Evolutionary conservation across 2,329 filamentous ascomycete species (phyloP), one percentile per base, ranked within the genome.

Genomic region (Alternaria sp.): DNA sequence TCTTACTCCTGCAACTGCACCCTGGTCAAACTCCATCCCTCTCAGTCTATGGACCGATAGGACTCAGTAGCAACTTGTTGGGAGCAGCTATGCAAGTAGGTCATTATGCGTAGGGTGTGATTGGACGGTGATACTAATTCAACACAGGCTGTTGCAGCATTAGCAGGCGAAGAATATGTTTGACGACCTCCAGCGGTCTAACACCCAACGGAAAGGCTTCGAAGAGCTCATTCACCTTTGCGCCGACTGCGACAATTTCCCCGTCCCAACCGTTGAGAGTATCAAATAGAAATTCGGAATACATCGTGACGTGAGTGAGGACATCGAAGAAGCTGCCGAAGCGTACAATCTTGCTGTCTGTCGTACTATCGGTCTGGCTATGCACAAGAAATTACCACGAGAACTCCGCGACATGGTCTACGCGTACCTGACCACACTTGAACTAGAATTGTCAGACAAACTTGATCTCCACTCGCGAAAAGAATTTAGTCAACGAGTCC

Each of bases 321-420:
- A 32, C 5, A 20, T 49, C 3, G 28, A 30, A n/a, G 32, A 30
- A 18, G n/a, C 27, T 12, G 30, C 28, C 5, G 28, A 49, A 34
- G 45, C 45, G 6, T 34, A 49, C 28, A 34, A 41, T 16, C 20
- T 51, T n/a, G 45, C 32, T 41, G 36, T 57, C 3, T 36, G 41
- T 43, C 46, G 36, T 6, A 20, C 32, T 12, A 50, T 50, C 12
- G 27, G 22, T 12, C 27, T n/a, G 28, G 27, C 32, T 11, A 27
- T 57, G 27, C 22, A 32, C 28, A 18, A 18, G 16, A 57, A 4
- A 22, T 27, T 57, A 18, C 46, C 54, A 38, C 34, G 36, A 16
- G 54, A 57, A 48, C 14, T 57, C n/a, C 25, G 54, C 6, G 34
- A 57, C n/a, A 51, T 57, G 45, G 18, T 44, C 25, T 51, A 51